A percentile compares a stretch with the other conserved stretches of the same genome.
phyloP scores from a whole-genome alignment of 2,329 filamentous ascomycete species.

The Trichoderma sp. region DNA sequence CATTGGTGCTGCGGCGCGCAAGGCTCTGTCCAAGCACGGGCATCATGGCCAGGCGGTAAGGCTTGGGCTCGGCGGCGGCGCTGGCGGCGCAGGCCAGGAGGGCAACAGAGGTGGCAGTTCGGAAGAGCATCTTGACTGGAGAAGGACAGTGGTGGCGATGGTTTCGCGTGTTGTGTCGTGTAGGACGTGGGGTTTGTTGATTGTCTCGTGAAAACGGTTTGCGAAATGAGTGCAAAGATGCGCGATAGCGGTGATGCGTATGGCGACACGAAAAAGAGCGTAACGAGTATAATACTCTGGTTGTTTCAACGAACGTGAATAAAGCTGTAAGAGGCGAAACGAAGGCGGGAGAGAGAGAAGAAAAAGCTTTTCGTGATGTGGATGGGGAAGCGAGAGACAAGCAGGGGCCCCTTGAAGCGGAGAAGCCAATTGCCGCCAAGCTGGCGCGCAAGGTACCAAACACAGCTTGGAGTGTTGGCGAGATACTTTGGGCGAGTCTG shows the following conservation, averaged over 20 bases:
- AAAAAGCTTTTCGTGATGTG: constrained; percentile 21
- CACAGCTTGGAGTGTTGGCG: neutral
- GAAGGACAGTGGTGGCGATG: neutral
- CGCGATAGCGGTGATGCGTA: neutral
- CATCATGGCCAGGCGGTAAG: constrained; percentile 42
- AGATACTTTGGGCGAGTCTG: neutral
- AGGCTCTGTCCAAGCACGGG: constrained; percentile 44
- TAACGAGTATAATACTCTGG: constrained; percentile 35
- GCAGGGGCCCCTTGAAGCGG: neutral
- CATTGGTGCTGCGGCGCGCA: constrained; percentile 46
- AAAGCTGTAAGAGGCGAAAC: constrained; percentile 15
- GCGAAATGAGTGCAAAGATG: constrained; percentile 19
- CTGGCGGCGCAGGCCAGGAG: constrained; percentile 39
- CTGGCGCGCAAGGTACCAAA: neutral
- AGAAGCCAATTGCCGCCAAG: constrained; percentile 12
- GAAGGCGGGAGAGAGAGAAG: constrained; percentile 1
- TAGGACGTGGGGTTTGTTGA: neutral
- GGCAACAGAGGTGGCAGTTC: constrained; percentile 36
- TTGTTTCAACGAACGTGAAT: constrained; percentile 23
- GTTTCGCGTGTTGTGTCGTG: neutral
- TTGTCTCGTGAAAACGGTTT: neutral
- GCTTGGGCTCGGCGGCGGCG: constrained; percentile 35
- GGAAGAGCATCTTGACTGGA: constrained; percentile 39
- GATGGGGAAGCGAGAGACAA: constrained; percentile 19
- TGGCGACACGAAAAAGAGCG: constrained; percentile 26